phyloP scores from a whole-genome alignment of 257 asterid genomes.

The Haberlea rhodopensis region DNA sequence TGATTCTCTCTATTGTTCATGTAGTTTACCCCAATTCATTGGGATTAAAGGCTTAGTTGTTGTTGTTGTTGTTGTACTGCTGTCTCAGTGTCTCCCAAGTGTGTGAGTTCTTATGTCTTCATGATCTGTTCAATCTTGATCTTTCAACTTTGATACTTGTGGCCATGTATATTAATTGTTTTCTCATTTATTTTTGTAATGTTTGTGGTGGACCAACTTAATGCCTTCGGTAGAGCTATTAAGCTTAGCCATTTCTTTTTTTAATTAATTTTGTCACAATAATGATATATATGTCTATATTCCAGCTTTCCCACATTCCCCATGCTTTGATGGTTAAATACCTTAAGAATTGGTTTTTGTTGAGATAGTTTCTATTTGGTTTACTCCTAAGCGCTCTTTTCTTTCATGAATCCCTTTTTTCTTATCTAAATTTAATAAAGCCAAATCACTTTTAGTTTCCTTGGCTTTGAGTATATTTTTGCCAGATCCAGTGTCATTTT shows the following conservation, averaged over 20 bases:
- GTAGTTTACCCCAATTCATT: too few relatives aligned
- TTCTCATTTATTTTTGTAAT: not conserved
- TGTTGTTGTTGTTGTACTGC: too few relatives aligned
- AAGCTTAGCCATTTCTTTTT: not conserved
- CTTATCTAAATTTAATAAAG: not conserved
- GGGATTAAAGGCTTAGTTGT: too few relatives aligned
- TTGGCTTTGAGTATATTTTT: not conserved
- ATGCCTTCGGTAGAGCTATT: not conserved
- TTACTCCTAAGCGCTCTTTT: conserved; percentile 7
- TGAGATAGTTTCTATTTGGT: conserved; percentile 5
- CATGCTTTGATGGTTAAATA: conserved; percentile 5
- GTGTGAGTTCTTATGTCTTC: too few relatives aligned
- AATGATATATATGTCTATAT: conserved; percentile 3
- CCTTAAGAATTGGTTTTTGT: conserved; percentile 12
- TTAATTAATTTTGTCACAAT: conserved; percentile 14
- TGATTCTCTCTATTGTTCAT: too few relatives aligned
- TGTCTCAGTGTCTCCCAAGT: too few relatives aligned
- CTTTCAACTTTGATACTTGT: conserved; percentile 6
- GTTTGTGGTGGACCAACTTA: conserved; percentile 1
- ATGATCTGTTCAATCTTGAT: not conserved
- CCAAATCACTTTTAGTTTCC: conserved; percentile 14
- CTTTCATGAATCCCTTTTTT: not conserved
- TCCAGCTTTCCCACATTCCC: not conserved
- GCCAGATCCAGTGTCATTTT: not conserved
- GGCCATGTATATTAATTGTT: not conserved